Base-by-base conservation (phyloP, 129 eudicot species). In the Pittosporum tobira region DNA sequence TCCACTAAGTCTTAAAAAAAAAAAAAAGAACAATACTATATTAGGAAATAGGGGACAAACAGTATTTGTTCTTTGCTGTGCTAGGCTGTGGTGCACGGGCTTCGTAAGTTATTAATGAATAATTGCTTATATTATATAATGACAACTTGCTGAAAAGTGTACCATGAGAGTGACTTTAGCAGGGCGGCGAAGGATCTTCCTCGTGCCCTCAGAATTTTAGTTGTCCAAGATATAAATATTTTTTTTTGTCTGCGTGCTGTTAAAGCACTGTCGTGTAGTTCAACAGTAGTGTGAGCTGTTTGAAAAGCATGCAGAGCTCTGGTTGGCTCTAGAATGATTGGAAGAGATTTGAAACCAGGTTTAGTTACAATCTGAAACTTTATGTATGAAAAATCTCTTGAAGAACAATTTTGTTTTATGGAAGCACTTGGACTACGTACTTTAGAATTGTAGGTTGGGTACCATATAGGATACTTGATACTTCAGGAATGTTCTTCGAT, bases 111-210 rank as follows among this genome's bases (percentile, higher is more conserved):
- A 1, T 51, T 36, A 19, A 36, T 59, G n/a, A n/a, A n/a, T n/a
- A n/a, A n/a, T n/a, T n/a, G 47, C 56, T 23, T 64, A 20, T 48
- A 20, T 48, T 63, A 38, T 64, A 42, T 27, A 34, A 47, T 61
- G 42, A 57, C 59, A 48, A 54, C 51, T 64, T 47, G 71, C 48
- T 31, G 21, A 51, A 58, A 44, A 58, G 74, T 60, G 71, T 77
- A 49, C 63, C 63, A 61, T 81, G 78, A 74, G 64, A 64, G 84
- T 77, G 76, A 71, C 72, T 68, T 65, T 67, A 66, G 75, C 70
- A 66, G 77, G 80, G 15, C 55, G 10, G 49, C 46, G 47, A 18
- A 51, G 55, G 72, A 77, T 77, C 78, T 75, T 77, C 63, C 52
- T 54, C 38, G 5, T 59, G 66, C 74, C 62, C 57, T 67, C 47